Evolutionary conservation across 2,329 filamentous ascomycete species (phyloP), one percentile per base, ranked within the genome.

Genomic region (Scolecobasidium constrictum): DNA sequence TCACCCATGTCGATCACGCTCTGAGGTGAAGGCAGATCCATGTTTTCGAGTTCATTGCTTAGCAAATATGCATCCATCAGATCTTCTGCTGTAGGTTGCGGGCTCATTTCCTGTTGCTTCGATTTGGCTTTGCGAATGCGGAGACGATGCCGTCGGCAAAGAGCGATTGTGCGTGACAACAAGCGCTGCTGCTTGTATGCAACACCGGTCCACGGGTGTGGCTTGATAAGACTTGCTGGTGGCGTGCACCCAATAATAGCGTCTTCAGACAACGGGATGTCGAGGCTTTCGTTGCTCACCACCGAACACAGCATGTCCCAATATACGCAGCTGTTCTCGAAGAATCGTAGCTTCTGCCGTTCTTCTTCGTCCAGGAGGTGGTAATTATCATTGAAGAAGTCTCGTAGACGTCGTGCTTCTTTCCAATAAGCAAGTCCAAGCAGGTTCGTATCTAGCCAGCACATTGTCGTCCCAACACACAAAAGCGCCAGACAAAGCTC

Each of bases 321-420:
- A 31, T 31, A 31, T n/a, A 31, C 26, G 26, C 26, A 31, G 26
- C 26, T 31, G 26, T 31, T 31, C 26, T 31, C 26, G n/a, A 31
- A 31, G n/a, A 31, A 31, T 7, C 9, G 9, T 9, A 31, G 26
- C n/a, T 31, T 31, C 26, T 31, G 26, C n/a, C 26, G 9, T 31
- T 31, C 26, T 31, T 31, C 26, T n/a, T 31, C 26, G n/a, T 31
- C 26, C n/a, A 31, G 26, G 9, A 31, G 26, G 9, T n/a, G n/a
- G n/a, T 31, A 31, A n/a, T 31, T 31, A 7, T 31, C 26, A 31
- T 31, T 7, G n/a, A 31, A 31, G n/a, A 31, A 31, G 9, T 31
- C 9, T 31, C 26, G 26, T n/a, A 31, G 26, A 9, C 26, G 9
- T 9, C 26, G 26, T 31, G 26, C 26, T 31, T 31, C 26, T 31